phyloP scores from a whole-genome alignment of 371 early-diverging fungal genomes.

The Saksenaea vasiformis region DNA sequence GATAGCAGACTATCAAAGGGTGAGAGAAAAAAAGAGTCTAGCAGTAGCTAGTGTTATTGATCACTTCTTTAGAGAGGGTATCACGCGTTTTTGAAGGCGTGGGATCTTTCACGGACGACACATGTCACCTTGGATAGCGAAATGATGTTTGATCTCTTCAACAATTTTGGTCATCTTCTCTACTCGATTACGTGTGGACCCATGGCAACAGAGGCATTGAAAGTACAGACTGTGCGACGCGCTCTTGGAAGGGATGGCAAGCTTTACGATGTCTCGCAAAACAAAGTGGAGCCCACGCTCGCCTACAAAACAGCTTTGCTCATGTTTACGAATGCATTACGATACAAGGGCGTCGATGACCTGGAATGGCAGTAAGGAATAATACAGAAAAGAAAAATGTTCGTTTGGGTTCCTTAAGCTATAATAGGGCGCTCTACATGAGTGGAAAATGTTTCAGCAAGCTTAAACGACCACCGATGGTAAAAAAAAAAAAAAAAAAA shows the following conservation, averaged over 20 bases:
- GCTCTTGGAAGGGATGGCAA: constrained; percentile 16
- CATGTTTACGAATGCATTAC: constrained; percentile 38
- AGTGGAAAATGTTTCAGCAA: constrained; percentile 64
- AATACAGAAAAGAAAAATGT: not conserved
- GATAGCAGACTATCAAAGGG: constrained; percentile 65
- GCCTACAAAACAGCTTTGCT: constrained; percentile 50
- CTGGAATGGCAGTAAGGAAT: constrained; percentile 44
- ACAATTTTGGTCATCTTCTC: constrained; percentile 62
- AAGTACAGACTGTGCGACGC: constrained; percentile 7
- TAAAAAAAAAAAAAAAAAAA: too few species aligned
- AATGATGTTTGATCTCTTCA: constrained; percentile 45
- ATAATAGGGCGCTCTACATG: constrained; percentile 56
- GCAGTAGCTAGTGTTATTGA: not conserved
- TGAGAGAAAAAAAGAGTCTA: constrained; percentile 15
- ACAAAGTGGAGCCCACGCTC: constrained; percentile 21
- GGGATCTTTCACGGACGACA: constrained; percentile 18
- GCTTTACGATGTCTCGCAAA: not conserved
- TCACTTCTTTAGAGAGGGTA: constrained; percentile 52
- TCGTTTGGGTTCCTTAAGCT: not conserved
- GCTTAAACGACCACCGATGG: constrained; percentile 45
- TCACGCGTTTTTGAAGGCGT: constrained; percentile 52
- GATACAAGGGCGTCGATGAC: constrained; percentile 33
- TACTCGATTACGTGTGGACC: constrained; percentile 69
- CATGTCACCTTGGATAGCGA: not conserved
- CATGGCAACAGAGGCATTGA: constrained; percentile 63